Percentiles rank a stretch among this genome's conserved stretches.
Evolutionary conservation across 768 basidiomycete species (phyloP).

Genomic region (Pisolithus albus): DNA sequence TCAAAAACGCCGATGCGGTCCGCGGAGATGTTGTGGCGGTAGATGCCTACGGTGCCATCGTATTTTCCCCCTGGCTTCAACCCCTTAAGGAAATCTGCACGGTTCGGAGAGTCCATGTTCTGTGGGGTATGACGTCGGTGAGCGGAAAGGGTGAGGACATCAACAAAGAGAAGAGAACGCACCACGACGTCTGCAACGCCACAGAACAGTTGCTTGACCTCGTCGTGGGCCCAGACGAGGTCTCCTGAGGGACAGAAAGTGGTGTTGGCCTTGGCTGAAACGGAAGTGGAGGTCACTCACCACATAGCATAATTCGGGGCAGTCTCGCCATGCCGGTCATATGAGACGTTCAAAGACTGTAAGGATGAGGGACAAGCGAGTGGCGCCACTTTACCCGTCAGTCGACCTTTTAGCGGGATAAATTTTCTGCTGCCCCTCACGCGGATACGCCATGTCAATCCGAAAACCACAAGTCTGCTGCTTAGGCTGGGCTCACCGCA

Average conservation of each 20-base stretch:
- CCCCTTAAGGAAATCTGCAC: conserved; percentile 62
- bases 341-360: no score
- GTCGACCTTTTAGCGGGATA: no score
- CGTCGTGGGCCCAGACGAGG: conserved; percentile 77
- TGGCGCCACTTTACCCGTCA: no score
- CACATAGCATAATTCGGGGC: conserved; percentile 30
- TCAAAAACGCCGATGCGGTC: conserved; percentile 71
- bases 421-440: no score
- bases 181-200: conserved; percentile 73
- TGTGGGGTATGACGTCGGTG: conserved; percentile 13
- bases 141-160: not conserved
- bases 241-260: conserved; percentile 36
- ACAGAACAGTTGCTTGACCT: conserved; percentile 57
- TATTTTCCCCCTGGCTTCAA: conserved; percentile 68
- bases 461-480: no score
- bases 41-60: conserved; percentile 64
- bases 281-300: conserved; percentile 14
- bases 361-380: no score
- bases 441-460: no score
- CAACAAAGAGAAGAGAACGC: conserved; percentile 29
- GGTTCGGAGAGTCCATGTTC: conserved; percentile 52
- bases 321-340: conserved; percentile 9
- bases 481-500: no score
- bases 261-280: not conserved
- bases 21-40: conserved; percentile 66